phyloP scores from a whole-genome alignment of 192 early-diverging fungal genomes.

The Thamnidium elegans region DNA sequence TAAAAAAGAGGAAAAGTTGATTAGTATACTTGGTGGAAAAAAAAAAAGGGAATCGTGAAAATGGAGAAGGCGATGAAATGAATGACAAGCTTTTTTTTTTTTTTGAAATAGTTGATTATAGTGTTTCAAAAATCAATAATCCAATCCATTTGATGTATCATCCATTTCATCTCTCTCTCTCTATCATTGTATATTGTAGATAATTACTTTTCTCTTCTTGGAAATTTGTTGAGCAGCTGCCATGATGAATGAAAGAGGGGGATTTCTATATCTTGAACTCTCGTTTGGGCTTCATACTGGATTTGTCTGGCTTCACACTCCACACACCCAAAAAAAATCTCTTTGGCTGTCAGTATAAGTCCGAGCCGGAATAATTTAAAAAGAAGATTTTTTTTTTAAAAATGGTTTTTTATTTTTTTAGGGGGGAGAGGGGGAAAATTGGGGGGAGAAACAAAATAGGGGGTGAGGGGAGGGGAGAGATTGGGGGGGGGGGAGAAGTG shows the following conservation, averaged over 20 bases:
- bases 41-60: too few relatives aligned
- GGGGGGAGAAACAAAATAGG: background rate
- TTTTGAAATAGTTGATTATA: too few relatives aligned
- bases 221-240: constrained; percentile 52
- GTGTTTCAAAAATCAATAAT: background rate
- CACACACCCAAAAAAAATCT: too few relatives aligned
- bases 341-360: background rate
- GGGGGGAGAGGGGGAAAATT: background rate
- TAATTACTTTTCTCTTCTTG: constrained; percentile 72
- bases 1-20: background rate
- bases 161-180: background rate
- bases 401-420: constrained; percentile 1
- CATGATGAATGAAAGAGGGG: constrained; percentile 20
- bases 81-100: constrained; percentile 8
- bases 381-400: constrained; percentile 1
- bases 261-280: background rate
- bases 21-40: constrained; percentile 2
- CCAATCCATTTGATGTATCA: background rate
- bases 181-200: background rate
- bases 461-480: background rate
- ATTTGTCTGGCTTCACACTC: too few relatives aligned
- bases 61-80: background rate
- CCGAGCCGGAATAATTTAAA: background rate
- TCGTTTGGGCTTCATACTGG: too few relatives aligned
- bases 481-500: background rate